Conservation (phyloP, 345 rosid species). For the Diplotaxis tenuifolia region DNA sequence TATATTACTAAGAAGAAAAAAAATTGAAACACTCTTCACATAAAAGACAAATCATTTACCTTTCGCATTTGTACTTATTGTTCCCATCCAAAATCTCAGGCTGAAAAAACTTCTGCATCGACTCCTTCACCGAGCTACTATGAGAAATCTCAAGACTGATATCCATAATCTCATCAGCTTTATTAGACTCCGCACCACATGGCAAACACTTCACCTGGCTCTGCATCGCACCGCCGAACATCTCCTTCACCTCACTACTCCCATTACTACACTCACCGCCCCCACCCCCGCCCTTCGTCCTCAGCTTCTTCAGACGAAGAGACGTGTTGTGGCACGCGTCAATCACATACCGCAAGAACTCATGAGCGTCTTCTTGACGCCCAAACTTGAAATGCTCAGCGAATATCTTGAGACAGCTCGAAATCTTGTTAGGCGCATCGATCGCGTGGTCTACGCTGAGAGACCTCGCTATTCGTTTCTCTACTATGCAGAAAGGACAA, state of each 20-base stretch:
- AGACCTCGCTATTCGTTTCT: slow-evolving; percentile 74
- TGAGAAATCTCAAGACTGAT: slow-evolving; percentile 80
- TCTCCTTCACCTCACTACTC: slow-evolving; percentile 69
- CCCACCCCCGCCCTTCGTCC: slow-evolving; percentile 39
- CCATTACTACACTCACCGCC: slow-evolving; percentile 13
- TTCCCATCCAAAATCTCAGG: slow-evolving; percentile 89
- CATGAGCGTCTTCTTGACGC: slow-evolving; percentile 97
- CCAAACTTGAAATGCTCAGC: slow-evolving; percentile 75
- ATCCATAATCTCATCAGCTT: slow-evolving; percentile 97
- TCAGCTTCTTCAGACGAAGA: slow-evolving; percentile 76
- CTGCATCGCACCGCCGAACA: slow-evolving; percentile 93
- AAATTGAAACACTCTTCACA: neutral
- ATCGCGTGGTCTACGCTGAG: slow-evolving; percentile 55
- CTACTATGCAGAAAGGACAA: slow-evolving; percentile 87
- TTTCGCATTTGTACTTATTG: slow-evolving; percentile 89
- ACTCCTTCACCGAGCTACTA: slow-evolving; percentile 67
- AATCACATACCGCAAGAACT: slow-evolving; percentile 84
- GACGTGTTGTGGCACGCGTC: slow-evolving; percentile 95
- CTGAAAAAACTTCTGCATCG: slow-evolving; percentile 84
- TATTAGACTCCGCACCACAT: slow-evolving; percentile 83
- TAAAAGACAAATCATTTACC: slow-evolving; percentile 43
- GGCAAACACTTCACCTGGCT: slow-evolving; percentile 94
- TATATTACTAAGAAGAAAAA: neutral
- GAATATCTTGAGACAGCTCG: slow-evolving; percentile 58
- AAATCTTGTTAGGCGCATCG: slow-evolving; percentile 73